Evolutionary conservation across 2,329 filamentous ascomycete genomes (phyloP).

Genomic region (Cercospora nicotianae): DNA sequence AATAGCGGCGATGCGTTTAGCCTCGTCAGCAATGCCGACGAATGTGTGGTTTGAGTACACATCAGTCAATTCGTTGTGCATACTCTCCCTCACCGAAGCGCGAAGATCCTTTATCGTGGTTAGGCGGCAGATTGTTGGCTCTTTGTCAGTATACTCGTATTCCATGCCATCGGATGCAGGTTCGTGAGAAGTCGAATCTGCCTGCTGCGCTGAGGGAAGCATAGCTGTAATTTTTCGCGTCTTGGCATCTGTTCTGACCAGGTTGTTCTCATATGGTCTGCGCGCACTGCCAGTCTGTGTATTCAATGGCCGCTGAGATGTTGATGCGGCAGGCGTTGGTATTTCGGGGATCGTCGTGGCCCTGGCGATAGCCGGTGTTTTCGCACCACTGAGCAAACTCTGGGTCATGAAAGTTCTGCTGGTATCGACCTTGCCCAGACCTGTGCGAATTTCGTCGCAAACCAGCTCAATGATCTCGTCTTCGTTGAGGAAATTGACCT

Average conservation of each 20-base stretch:
- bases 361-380: conserved; percentile 49
- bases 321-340: conserved; percentile 33
- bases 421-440: conserved; percentile 83
- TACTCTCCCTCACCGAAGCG: conserved; percentile 72
- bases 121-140: conserved; percentile 69
- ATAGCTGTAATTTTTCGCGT: conserved; percentile 95
- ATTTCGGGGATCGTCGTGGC: conserved; percentile 39
- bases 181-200: conserved; percentile 40
- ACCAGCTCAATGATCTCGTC: conserved; percentile 90
- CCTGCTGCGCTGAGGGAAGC: conserved; percentile 62
- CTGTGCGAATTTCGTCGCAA: conserved; percentile 74
- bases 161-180: conserved; percentile 54
- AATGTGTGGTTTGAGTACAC: conserved; percentile 87
- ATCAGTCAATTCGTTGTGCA: conserved; percentile 84
- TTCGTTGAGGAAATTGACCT: conserved; percentile 96
- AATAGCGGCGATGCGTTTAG: conserved; percentile 82
- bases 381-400: conserved; percentile 72
- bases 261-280: conserved; percentile 76
- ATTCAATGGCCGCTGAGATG: conserved; percentile 39
- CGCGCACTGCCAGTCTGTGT: conserved; percentile 37
- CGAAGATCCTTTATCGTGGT: conserved; percentile 85
- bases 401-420: conserved; percentile 95
- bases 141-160: conserved; percentile 71
- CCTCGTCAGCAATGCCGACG: conserved; percentile 87
- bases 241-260: conserved; percentile 85